phyloP scores from a whole-genome alignment of 495 filamentous ascomycete species.

The Sordaria brevicollis region DNA sequence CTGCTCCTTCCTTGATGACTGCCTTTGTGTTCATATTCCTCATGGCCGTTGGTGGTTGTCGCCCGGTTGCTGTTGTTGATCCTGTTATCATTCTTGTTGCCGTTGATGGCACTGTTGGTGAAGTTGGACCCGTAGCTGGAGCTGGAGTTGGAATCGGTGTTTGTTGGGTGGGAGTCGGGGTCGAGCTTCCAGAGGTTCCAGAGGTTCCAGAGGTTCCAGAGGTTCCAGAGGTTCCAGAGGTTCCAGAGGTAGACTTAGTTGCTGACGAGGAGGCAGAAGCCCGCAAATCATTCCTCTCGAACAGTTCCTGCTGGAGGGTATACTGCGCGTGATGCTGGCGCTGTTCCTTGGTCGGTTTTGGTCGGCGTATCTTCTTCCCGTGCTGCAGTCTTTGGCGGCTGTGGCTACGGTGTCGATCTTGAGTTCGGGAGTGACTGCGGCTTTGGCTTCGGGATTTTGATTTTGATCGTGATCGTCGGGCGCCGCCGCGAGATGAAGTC shows the following conservation, averaged over 20 bases:
- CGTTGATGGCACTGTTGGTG: too few relatives aligned
- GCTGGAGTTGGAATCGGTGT: neutral
- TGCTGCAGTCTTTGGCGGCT: neutral
- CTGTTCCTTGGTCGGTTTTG: slow-evolving; percentile 8
- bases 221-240: too few relatives aligned
- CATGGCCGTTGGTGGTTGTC: neutral
- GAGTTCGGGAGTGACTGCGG: neutral
- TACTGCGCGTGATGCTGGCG: slow-evolving; percentile 20
- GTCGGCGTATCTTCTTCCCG: neutral
- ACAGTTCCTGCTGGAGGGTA: slow-evolving; percentile 17
- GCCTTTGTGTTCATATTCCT: neutral
- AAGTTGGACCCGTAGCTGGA: neutral
- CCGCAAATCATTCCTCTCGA: slow-evolving; percentile 8
- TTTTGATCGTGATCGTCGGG: too few relatives aligned
- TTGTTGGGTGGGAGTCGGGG: too few relatives aligned
- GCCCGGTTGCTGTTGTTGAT: neutral
- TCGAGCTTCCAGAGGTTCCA: too few relatives aligned
- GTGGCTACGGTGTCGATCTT: neutral
- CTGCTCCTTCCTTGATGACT: neutral
- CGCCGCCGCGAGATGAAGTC: neutral
- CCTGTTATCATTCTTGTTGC: neutral
- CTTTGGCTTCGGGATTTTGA: neutral
- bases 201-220: too few relatives aligned
- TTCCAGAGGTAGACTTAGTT: too few relatives aligned
- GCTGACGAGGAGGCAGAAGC: neutral